Evolutionary conservation across 352 stramenopile species (phyloP), one percentile per base, ranked within the genome.

Genomic region (Phytopythium kandeliae): DNA sequence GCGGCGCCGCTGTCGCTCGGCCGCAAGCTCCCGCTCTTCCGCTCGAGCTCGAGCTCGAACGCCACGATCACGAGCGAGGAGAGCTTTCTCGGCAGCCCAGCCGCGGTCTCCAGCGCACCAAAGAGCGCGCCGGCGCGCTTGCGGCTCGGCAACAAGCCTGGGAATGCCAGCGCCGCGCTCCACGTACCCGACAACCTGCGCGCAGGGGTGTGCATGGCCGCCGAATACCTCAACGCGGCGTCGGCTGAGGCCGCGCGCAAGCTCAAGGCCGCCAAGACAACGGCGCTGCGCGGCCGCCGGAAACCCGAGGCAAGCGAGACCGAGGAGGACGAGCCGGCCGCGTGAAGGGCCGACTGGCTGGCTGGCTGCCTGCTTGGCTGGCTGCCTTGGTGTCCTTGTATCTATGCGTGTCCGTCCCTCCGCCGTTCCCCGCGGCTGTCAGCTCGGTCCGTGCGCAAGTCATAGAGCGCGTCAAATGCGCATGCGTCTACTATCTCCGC

Each of bases 171-270:
- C 4, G 16, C 22, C 60, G 78, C 50, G 49, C 45, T 28, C 19
- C 30, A 51, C 19, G 45, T 51, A 12, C 16, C 33, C 28, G 21
- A 37, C 33, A 42, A 52, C 47, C 24, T 84, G 11, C 67, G 60
- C 26, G 71, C 64, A 16, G 64, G 67, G 25, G 63, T 81, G 17
- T 60, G 63, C 25, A 79, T 72, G 51, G 77, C 74, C 21, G 74
- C 74, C 0, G 66, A 58, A 10, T 60, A 71, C 2, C 40, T 86
- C 15, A 84, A 74, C 50, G 68, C 62, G 9, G 74, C 72, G 30
- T 85, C 74, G 7, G 51, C 55, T n/a, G 73, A 84, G 41, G 76
- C 76, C 17, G 71, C 73, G 9, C 66, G 71, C 1, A 78, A 85
- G 52, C 51, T 88, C 43, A 81, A 71, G 47, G 63, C 66, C 8